Evolutionary conservation across 176 grass and related monocot genomes (phyloP), one percentile per base, ranked within the genome.

Genomic region (Aegilops tauschii): DNA sequence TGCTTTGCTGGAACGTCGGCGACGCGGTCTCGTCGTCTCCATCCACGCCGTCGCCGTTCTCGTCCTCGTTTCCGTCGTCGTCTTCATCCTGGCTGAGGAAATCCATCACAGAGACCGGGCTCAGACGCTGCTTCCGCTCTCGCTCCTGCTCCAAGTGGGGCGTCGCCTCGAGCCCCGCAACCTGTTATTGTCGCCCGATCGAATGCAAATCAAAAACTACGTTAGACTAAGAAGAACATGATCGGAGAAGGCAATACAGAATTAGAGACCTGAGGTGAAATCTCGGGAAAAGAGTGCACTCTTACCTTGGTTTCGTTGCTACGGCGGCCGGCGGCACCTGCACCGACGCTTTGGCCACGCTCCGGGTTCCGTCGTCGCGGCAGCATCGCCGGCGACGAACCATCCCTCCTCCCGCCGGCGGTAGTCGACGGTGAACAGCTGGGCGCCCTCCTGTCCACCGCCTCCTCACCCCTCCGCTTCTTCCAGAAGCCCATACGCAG

Each of bases 31-130:
- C 80, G 75, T 65, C 62, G 35, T 83, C 44, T 34, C 44, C 87
- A 16, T 84, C 69, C 9, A 54, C 65, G 32, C 16, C 72, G 0
- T 31, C 5, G 58, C 65, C 44, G 36, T 73, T 5, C 50, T 56
- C n/a, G 25, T 45, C 65, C 28, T 52, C 13, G 44, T 37, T 47
- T 34, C 73, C 79, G 69, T 61, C 3, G 39, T 88, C 90, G 18
- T 92, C 87, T 36, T 86, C 88, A 2, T 94, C 88, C 65, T 93
- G 73, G 31, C 85, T 87, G 11, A 47, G 95, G 76, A 97, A 94
- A 54, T 94, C 95, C 95, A 97, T 93, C 35, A 97, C 86, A 7
- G 95, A 97, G 9, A 93, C 87, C 1, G 95, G 95, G 83, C 95
- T 93, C 29, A 86, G 84, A 16, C 86, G 88, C 77, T 88, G 81